Evolutionary conservation across 2,329 filamentous ascomycete genomes (phyloP).

Genomic region (Ceratocystis ficicola): DNA sequence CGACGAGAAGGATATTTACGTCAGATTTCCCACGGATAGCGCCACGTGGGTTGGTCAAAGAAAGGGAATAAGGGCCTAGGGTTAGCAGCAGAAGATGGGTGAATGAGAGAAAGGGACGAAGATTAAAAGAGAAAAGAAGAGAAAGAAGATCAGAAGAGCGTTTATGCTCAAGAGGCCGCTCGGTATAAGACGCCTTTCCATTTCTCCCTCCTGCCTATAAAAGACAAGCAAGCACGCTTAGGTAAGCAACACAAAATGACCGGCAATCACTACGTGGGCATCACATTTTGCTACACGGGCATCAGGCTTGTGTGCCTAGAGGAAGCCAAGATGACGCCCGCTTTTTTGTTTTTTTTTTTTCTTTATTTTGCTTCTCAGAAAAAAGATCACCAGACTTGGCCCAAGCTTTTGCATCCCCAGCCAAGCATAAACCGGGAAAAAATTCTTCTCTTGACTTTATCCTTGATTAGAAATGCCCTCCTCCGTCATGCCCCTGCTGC

Average conservation of each 20-base stretch:
- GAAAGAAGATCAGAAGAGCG: neutral
- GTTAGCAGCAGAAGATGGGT: neutral
- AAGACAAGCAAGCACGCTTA: too few species aligned
- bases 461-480: too few species aligned
- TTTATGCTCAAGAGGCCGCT: neutral
- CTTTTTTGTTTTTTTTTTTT: too few species aligned
- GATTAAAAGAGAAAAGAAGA: neutral
- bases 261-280: too few species aligned
- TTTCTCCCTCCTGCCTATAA: too few species aligned
- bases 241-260: too few species aligned
- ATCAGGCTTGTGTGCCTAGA: too few species aligned
- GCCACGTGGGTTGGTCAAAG: neutral
- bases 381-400: neutral
- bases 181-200: too few species aligned
- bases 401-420: neutral
- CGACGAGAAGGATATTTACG: neutral
- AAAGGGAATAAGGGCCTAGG: neutral
- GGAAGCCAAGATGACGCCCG: too few species aligned
- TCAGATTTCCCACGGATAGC: conserved; percentile 7
- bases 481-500: too few species aligned
- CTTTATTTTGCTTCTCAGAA: neutral
- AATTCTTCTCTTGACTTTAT: too few species aligned
- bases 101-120: neutral
- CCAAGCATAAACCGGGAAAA: neutral
- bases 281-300: too few species aligned